Conservation (phyloP, 306 rosid genomes). For the Gastrolobium villosum region DNA sequence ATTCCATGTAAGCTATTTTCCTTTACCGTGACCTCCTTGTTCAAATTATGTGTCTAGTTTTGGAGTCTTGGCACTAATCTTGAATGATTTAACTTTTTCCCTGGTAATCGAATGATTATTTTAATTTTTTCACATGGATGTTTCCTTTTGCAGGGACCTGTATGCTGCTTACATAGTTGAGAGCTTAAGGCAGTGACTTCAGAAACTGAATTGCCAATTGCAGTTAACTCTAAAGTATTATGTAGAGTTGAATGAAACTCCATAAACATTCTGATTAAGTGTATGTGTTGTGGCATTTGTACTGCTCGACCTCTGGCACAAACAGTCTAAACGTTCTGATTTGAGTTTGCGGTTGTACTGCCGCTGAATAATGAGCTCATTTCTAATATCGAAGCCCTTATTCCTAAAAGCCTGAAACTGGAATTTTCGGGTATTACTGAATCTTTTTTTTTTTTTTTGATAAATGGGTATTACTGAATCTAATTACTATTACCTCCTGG, state of each 20-base stretch:
- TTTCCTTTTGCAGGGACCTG: conserved; percentile 76
- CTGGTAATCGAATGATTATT: conserved; percentile 2
- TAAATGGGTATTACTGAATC: too few species aligned
- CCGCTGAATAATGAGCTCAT: conserved; percentile 38
- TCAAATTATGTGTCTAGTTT: conserved; percentile 16
- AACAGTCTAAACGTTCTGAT: conserved; percentile 11
- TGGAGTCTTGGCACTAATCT: conserved; percentile 8
- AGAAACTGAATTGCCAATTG: conserved; percentile 41
- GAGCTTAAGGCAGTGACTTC: conserved; percentile 87
- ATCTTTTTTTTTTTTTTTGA: too few species aligned
- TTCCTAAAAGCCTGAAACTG: conserved; percentile 4
- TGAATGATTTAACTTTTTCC: conserved; percentile 2
- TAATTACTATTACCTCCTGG: neutral
- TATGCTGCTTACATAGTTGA: conserved; percentile 93
- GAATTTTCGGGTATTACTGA: too few species aligned
- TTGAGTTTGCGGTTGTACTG: conserved; percentile 22
- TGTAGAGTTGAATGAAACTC: conserved; percentile 43
- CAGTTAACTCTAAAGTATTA: conserved; percentile 11
- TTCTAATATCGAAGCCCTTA: neutral
- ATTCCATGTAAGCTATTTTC: conserved; percentile 80
- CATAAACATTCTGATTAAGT: conserved; percentile 44
- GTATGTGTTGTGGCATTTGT: conserved; percentile 39
- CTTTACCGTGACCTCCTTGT: conserved; percentile 6
- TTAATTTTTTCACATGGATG: conserved; percentile 9
- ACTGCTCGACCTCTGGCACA: conserved; percentile 33